Evolutionary conservation across 2,329 filamentous ascomycete genomes (phyloP).

Genomic region (Proliferodiscus dingleyae): DNA sequence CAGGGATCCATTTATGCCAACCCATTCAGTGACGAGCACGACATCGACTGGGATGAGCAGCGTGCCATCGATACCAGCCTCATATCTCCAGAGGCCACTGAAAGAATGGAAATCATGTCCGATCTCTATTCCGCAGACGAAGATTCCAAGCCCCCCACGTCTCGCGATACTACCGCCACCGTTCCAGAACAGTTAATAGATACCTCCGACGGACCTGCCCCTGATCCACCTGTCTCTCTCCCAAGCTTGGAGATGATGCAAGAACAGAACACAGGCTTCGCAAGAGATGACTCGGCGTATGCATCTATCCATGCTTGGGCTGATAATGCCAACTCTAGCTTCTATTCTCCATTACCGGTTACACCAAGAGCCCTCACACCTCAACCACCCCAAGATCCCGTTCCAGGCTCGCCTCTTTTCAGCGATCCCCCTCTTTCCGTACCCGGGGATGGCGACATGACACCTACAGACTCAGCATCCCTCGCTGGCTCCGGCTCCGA

Average conservation of each 20-base stretch:
- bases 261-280: slow-evolving; percentile 39
- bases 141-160: slow-evolving; percentile 6
- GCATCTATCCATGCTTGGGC: slow-evolving; percentile 63
- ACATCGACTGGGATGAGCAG: slow-evolving; percentile 39
- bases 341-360: slow-evolving; percentile 57
- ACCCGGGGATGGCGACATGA: slow-evolving; percentile 46
- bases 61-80: slow-evolving; percentile 37
- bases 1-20: slow-evolving; percentile 46
- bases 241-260: slow-evolving; percentile 23
- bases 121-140: slow-evolving; percentile 33
- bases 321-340: slow-evolving; percentile 40
- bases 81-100: slow-evolving; percentile 36
- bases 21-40: slow-evolving; percentile 45
- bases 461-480: slow-evolving; percentile 55
- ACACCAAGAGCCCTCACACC: slow-evolving; percentile 34
- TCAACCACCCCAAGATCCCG: slow-evolving; percentile 9
- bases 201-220: slow-evolving; percentile 21
- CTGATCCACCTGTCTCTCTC: slow-evolving; percentile 24
- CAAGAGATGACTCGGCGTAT: slow-evolving; percentile 45
- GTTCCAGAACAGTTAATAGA: slow-evolving; percentile 28
- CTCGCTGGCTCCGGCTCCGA: slow-evolving; percentile 48
- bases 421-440: slow-evolving; percentile 25
- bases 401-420: slow-evolving; percentile 21
- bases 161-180: slow-evolving; percentile 20
- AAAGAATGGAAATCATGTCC: slow-evolving; percentile 53